phyloP scores from a whole-genome alignment of 129 eudicot species.

The Calendula officinalis region DNA sequence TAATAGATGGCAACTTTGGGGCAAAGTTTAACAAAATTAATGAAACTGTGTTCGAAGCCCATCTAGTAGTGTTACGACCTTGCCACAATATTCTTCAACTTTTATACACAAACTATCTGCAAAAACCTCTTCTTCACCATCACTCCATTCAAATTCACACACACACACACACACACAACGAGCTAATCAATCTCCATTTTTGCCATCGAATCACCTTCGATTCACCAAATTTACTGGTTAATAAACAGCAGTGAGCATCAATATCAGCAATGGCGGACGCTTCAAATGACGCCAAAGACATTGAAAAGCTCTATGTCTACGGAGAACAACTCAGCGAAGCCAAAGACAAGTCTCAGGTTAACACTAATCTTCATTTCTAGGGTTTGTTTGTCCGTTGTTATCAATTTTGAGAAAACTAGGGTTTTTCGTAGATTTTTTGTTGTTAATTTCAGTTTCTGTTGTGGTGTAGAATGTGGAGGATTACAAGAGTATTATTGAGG shows the following conservation, averaged over 20 bases:
- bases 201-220: background rate
- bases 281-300: slow-evolving; percentile 57
- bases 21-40: too few species aligned
- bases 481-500: slow-evolving; percentile 68
- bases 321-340: slow-evolving; percentile 82
- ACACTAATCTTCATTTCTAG: slow-evolving; percentile 16
- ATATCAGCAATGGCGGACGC: slow-evolving; percentile 54
- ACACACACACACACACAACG: background rate
- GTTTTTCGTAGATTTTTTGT: background rate
- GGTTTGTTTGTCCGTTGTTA: slow-evolving; percentile 24
- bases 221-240: background rate
- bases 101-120: background rate
- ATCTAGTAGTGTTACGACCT: background rate
- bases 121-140: background rate
- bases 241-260: background rate
- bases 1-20: too few species aligned
- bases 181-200: background rate
- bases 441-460: background rate
- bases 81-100: background rate
- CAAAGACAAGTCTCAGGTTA: slow-evolving; percentile 92
- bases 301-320: slow-evolving; percentile 85
- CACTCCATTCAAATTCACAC: background rate
- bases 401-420: slow-evolving; percentile 14
- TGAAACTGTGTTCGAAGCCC: background rate
- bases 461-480: slow-evolving; percentile 58